These are phyloP conservation scores for Eucalyptus sp. DNA, from an alignment of 345 rosid genomes.

Conservation along the genomic window DNA sequence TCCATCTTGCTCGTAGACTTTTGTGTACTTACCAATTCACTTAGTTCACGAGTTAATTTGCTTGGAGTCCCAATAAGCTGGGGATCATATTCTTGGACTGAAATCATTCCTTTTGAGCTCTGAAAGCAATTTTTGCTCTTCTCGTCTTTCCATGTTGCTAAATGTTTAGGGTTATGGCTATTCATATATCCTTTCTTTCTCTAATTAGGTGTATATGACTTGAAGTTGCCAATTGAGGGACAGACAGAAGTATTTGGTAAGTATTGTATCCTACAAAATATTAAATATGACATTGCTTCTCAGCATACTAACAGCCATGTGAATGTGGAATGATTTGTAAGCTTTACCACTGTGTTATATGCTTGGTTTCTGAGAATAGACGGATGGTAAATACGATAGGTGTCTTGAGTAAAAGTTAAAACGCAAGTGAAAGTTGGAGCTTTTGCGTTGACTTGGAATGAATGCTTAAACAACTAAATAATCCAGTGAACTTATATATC, in stretches of 20 bases:
- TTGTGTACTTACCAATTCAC: neutral
- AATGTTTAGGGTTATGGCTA: neutral
- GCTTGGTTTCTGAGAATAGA: neutral
- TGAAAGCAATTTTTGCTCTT: neutral
- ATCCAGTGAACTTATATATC: neutral
- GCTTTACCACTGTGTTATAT: neutral
- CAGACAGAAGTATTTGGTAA: neutral
- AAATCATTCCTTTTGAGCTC: neutral
- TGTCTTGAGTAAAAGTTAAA: neutral
- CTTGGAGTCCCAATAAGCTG: neutral
- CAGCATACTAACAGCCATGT: neutral
- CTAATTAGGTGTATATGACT: neutral
- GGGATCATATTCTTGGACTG: neutral
- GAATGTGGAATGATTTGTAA: neutral
- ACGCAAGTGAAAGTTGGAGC: neutral
- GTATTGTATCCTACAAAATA: neutral
- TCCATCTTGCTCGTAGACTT: neutral
- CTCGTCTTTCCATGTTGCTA: neutral
- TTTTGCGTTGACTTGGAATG: neutral
- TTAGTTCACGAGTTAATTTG: neutral
- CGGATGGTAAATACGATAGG: neutral
- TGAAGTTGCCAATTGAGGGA: conserved; percentile 1
- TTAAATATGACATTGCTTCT: neutral
- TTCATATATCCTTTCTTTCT: neutral
- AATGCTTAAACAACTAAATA: neutral